Base-by-base conservation (phyloP, 768 basidiomycete species). In the Suillus cothurnatus region DNA sequence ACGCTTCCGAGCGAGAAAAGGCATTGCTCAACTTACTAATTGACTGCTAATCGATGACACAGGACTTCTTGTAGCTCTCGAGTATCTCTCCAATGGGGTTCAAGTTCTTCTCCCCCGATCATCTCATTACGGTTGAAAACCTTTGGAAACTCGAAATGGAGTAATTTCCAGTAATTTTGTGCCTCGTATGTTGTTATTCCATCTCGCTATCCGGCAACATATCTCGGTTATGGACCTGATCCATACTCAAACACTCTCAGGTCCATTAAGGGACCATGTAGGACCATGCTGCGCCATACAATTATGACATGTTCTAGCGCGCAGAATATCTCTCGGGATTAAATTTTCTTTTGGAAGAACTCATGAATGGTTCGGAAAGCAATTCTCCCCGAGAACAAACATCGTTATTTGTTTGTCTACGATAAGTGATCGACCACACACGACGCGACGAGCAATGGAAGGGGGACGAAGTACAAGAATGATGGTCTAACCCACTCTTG, bases 401-500 rank as follows among this genome's bases (percentile, higher is more conserved):
- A 70, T 58, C 65, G 39, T 31, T 62, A 68, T 66, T 26, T 64
- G 68, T 69, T 63, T 43, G 66, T 72, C 67, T 69, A 58, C 68
- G 56, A 50, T 57, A 52, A 74, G 66, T 73, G 76, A 71, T 70
- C 69, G 68, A 68, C 65, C 32, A 21, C 69, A 75, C 71, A 73
- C 77, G 76, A 75, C 71, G 75, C 77, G 75, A 64, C 59, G 67
- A 66, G 69, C 69, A 76, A 76, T 76, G 75, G 75, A 76, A 76
- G 75, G 26, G 26, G 11, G 26, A 41, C 28, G 58, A 43, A 36
- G 39, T 28, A 31, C 39, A 41, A 59, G 58, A 59, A 59, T 59
- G 58, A 59, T 59, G 58, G 26, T 7, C 28, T 59, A 59, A 59
- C 39, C 39, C 19, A 19, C 26, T 59, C 58, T 59, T 26, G 19